Evolutionary conservation across 805 yeast species (phyloP), one percentile per base, ranked within the genome.

Genomic region (Peterozyma xylosa): DNA sequence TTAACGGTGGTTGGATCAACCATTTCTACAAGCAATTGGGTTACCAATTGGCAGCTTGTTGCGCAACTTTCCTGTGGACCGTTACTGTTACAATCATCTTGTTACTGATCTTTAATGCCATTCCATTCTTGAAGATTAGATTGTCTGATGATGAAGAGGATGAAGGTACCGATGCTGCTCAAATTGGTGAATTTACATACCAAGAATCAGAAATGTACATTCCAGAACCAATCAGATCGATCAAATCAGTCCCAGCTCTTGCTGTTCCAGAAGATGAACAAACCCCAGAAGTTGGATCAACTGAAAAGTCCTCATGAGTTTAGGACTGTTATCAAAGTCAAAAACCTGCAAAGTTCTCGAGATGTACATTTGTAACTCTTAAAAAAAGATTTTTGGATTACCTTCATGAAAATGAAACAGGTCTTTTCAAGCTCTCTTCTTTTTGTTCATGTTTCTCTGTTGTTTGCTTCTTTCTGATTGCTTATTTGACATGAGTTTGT

Each of bases 161-260:
- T 51, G 59, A 81, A 53, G 97, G 98, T 49, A 82, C 93, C 30
- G 99, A 91, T 66, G 74, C 82, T 50, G 80, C 88, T 16, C 89
- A 90, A 70, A 87, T 89, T 57, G 96, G 96, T 54, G 98, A 90
- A 65, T 80, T 78, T 61, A 86, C 95, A 47, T 86, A 74, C 60
- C 67, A 68, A 51, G 87, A 81, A 51, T 82, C 80, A 37, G 75
- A 73, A 45, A 73, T 73, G 52, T 85, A 73, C 65, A 79, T 84
- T 46, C 80, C 89, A 52, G 89, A 85, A 68, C 93, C 95, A 50
- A 71, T 82, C 48, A 79, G 91, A 70, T 80, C 88, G 33, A 51
- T 45, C 61, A 64, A 55, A 54, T 62, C 54, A 52, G 67, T 13
- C 57, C 41, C 35, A 35, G 38, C 34, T 30, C 45, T 37, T 14